Conservation (phyloP, 345 rosid genomes). For the Citrus cavaleriei region DNA sequence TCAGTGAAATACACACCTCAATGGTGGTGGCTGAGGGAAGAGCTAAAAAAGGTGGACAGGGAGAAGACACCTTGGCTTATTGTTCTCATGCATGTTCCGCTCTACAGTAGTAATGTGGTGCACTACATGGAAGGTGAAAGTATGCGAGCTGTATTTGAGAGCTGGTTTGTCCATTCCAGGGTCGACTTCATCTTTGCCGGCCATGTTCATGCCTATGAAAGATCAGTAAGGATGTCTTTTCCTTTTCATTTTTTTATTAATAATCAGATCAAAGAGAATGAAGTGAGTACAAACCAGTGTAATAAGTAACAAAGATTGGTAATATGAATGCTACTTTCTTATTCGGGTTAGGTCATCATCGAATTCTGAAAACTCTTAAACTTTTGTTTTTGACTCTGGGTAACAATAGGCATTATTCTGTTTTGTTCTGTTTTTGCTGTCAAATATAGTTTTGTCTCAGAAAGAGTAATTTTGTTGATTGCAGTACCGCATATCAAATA, state of each 20-base stretch:
- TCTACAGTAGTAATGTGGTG: conserved; percentile 42
- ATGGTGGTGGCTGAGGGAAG: conserved; percentile 45
- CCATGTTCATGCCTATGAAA: conserved; percentile 64
- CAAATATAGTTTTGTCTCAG: neutral
- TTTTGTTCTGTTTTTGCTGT: neutral
- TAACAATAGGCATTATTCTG: neutral
- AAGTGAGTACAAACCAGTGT: neutral
- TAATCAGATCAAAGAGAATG: neutral
- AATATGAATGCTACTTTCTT: neutral
- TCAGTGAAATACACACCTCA: conserved; percentile 57
- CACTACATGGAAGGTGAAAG: conserved; percentile 63
- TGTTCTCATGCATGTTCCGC: conserved; percentile 48
- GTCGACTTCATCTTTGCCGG: conserved; percentile 56
- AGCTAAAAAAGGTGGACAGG: conserved; percentile 46
- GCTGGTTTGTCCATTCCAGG: conserved; percentile 38
- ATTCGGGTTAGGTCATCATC: neutral
- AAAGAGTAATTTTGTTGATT: neutral
- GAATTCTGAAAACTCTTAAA: neutral
- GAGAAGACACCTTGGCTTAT: conserved; percentile 59
- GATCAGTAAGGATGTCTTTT: conserved; percentile 36
- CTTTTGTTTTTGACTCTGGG: neutral
- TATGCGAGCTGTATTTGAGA: conserved; percentile 50
- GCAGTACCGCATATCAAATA: conserved; percentile 51
- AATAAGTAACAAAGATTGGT: neutral
- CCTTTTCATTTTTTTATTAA: neutral